phyloP scores from a whole-genome alignment of 2,329 filamentous ascomycete genomes.

The Xylariomycetidae sp. region DNA sequence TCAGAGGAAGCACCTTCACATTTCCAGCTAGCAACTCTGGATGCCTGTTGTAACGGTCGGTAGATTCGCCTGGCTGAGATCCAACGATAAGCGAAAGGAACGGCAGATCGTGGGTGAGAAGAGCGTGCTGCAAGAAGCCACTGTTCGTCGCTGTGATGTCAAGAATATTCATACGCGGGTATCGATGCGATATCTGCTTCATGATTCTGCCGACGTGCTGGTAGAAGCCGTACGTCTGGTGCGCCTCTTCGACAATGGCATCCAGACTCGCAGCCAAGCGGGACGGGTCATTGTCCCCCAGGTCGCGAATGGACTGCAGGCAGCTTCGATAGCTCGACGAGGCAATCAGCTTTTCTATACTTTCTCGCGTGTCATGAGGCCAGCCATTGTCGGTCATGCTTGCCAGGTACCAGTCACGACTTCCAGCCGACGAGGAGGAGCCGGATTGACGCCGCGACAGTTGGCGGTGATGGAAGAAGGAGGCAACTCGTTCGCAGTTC shows the following conservation, averaged over 20 bases:
- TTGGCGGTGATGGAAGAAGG: conserved; percentile 18
- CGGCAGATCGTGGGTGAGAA: conserved; percentile 24
- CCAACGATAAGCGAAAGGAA: conserved; percentile 28
- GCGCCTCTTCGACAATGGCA: conserved; percentile 25
- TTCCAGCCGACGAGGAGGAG: neutral
- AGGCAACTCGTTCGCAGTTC: conserved; percentile 30
- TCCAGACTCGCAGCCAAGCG: conserved; percentile 20
- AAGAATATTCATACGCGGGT: conserved; percentile 33
- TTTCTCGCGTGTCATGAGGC: conserved; percentile 21
- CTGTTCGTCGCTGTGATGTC: conserved; percentile 27
- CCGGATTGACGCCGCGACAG: neutral
- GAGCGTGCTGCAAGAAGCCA: conserved; percentile 25
- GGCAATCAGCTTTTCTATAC: conserved; percentile 25
- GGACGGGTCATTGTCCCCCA: conserved; percentile 13
- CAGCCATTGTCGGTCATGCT: conserved; percentile 1
- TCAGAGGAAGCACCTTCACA: conserved; percentile 11
- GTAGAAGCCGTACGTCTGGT: conserved; percentile 25
- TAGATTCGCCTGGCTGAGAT: conserved; percentile 10
- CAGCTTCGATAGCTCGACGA: conserved; percentile 25
- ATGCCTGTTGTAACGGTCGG: neutral
- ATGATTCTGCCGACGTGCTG: conserved; percentile 28
- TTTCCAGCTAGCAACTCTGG: conserved; percentile 6
- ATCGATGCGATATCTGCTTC: conserved; percentile 33
- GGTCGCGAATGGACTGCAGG: conserved; percentile 23
- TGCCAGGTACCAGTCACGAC: too few species aligned